Evolutionary conservation across 2,329 filamentous ascomycete genomes (phyloP).

Genomic region (Ceratocystis smalleyi): DNA sequence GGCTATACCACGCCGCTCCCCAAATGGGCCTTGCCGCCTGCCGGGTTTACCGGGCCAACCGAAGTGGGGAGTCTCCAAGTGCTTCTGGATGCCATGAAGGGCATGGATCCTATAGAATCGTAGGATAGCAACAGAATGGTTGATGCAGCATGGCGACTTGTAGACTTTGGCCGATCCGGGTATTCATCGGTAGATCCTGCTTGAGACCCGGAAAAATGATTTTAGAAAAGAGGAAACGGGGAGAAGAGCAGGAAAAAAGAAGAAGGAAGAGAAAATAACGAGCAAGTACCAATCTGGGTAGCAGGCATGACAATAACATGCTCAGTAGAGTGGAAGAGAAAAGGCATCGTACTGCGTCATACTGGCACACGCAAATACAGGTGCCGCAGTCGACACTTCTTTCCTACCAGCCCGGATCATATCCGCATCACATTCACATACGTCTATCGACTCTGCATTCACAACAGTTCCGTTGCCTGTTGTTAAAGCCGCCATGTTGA

Average conservation of each 20-base stretch:
- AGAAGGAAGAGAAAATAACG: not conserved
- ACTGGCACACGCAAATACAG: not conserved
- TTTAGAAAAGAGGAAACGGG: not conserved
- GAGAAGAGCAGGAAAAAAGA: not conserved
- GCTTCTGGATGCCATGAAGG: slow-evolving; percentile 39
- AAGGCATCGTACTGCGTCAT: not conserved
- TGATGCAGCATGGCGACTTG: not conserved
- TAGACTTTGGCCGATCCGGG: not conserved
- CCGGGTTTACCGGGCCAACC: slow-evolving; percentile 54
- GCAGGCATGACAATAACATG: not conserved
- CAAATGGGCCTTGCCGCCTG: slow-evolving; percentile 70
- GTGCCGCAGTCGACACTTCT: not conserved
- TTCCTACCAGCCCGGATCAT: not conserved
- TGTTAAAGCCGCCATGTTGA: not conserved
- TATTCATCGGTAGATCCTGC: not conserved
- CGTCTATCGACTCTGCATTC: too few relatives aligned
- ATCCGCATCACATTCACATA: too few relatives aligned
- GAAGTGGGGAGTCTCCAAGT: slow-evolving; percentile 48
- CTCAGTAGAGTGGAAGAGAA: not conserved
- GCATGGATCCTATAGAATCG: slow-evolving; percentile 23
- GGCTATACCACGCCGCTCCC: slow-evolving; percentile 74
- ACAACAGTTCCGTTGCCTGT: too few relatives aligned
- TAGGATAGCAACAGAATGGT: not conserved
- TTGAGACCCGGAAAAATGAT: not conserved
- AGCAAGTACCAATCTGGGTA: not conserved